These are phyloP conservation scores for Erigeron philadelphicus DNA, from an alignment of 140 eudicot species.

Conservation along the genomic window DNA sequence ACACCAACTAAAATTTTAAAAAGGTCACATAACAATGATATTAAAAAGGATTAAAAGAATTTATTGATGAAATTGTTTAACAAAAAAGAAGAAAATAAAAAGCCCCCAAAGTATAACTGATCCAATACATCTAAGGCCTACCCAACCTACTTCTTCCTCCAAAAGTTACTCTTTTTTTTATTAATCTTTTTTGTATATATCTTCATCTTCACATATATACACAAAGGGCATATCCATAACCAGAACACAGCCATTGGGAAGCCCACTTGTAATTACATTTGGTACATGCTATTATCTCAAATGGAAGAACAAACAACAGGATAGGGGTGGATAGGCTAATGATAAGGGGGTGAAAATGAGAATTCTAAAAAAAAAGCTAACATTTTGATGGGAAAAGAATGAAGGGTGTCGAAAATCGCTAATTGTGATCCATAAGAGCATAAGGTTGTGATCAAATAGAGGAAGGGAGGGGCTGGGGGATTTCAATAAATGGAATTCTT, in stretches of 20 bases:
- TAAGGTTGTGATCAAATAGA: constrained; percentile 7
- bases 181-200: constrained; percentile 38
- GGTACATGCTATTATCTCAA: constrained; percentile 38
- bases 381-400: constrained; percentile 29
- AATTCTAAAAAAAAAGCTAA: constrained; percentile 27
- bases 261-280: constrained; percentile 35
- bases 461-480: constrained; percentile 21
- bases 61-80: constrained; percentile 47
- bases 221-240: constrained; percentile 41
- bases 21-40: not conserved
- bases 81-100: constrained; percentile 17
- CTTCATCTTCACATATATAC: constrained; percentile 46
- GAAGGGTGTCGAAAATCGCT: constrained; percentile 25
- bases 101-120: constrained; percentile 32
- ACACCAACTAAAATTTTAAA: not conserved
- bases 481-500: constrained; percentile 53
- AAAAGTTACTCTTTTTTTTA: constrained; percentile 13
- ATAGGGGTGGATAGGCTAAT: constrained; percentile 27
- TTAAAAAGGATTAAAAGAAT: not conserved
- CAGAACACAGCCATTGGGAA: constrained; percentile 31
- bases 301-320: constrained; percentile 36
- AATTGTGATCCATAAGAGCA: constrained; percentile 32
- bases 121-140: constrained; percentile 28
- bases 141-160: constrained; percentile 43
- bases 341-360: constrained; percentile 30